Evolutionary conservation across 768 basidiomycete genomes (phyloP).

Genomic region (Auricularia heimuer): DNA sequence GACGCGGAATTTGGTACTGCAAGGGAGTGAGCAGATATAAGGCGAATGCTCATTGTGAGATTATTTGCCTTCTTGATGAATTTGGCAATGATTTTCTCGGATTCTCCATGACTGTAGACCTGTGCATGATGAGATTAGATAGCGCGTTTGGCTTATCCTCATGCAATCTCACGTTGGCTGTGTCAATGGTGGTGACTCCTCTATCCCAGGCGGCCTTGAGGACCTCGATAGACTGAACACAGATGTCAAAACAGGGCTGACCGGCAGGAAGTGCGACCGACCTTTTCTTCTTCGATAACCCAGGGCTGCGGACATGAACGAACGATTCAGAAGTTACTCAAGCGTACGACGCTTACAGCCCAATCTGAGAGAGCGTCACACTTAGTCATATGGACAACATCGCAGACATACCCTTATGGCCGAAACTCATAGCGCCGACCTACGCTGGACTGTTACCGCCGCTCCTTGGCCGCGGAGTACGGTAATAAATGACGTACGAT

Average conservation of each 20-base stretch:
- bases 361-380: neutral
- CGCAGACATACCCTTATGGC: conserved; percentile 8
- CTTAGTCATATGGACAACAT: neutral
- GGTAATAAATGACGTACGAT: conserved; percentile 12
- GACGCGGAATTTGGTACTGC: neutral
- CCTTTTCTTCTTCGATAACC: neutral
- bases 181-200: conserved; percentile 11
- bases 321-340: too few relatives aligned
- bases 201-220: conserved; percentile 7
- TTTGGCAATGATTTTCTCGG: conserved; percentile 28
- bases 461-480: conserved; percentile 11
- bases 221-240: conserved; percentile 1
- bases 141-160: neutral
- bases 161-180: conserved; percentile 4
- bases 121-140: conserved; percentile 5
- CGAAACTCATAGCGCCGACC: conserved; percentile 20
- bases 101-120: conserved; percentile 20
- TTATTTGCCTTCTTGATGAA: conserved; percentile 26
- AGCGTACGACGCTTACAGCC: neutral
- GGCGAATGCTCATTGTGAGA: neutral
- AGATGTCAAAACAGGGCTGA: neutral
- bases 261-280: neutral
- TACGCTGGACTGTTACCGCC: conserved; percentile 22
- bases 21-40: neutral
- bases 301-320: neutral